Base-by-base conservation (phyloP, 2,329 filamentous ascomycete genomes). In the Nothopassalora personata region DNA sequence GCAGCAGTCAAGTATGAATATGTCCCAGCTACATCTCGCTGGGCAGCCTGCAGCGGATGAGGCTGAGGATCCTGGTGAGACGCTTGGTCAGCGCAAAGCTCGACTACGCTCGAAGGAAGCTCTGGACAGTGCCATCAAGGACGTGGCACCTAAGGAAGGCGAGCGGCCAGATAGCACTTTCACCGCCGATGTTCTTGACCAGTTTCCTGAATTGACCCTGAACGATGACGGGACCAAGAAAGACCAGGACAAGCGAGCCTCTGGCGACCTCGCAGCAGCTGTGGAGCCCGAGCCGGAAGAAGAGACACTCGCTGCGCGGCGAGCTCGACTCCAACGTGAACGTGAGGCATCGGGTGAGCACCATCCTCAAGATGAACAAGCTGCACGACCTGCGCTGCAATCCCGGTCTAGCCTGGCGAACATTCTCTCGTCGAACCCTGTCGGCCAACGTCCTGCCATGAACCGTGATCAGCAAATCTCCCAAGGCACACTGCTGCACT, bases 241-340 rank as follows among this genome's bases (percentile, higher is more conserved):
- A 5, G 67, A 62, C 39, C 72, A 75, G 58, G 50, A 54, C 45
- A 56, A 54, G 52, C 51, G 39, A 9, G 34, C 60, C 33, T 31
- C 52, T 34, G 54, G 52, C 30, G 64, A 57, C 10, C 57, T 36
- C 31, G 54, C 56, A 34, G 52, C 57, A 11, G 58, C 55, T 19
- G 55, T 43, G 11, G 61, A 46, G n/a, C 47, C 58, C 27, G 52
- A 53, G 23, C 71, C 68, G 18, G 87, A 86, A 64, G 87, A 91
- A 66, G 90, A 94, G 70, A 93, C 90, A 0, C 79, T 94, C 0
- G 90, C 89, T 9, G 88, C 93, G 72, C 85, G 90, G 10, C 85
- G 89, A 0, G 85, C 84, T 30, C 83, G 90, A 28, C 78, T 94
- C 1, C 88, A 91, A 71, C 85, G 86, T 28, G 86, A 89, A 72